A percentile compares a stretch with the other conserved stretches of the same genome.
phyloP scores from a whole-genome alignment of 345 rosid species.

The Boechera stricta region DNA sequence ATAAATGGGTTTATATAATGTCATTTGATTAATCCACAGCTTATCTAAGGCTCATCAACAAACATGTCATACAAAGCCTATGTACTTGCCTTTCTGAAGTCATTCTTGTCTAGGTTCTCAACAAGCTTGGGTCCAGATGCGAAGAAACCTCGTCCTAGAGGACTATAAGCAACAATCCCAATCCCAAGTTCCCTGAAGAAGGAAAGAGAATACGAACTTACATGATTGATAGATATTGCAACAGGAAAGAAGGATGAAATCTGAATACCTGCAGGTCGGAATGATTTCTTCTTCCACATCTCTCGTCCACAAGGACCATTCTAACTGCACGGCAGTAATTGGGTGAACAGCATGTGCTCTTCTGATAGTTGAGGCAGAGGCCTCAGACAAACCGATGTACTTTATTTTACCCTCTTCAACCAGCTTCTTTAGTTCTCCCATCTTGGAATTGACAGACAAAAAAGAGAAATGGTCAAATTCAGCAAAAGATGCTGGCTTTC shows the following conservation, averaged over 20 bases:
- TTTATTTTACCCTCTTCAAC: slow-evolving; percentile 76
- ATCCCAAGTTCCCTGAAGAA: slow-evolving; percentile 70
- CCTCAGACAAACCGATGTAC: slow-evolving; percentile 69
- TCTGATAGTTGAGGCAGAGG: slow-evolving; percentile 73
- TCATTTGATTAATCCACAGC: not conserved
- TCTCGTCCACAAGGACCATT: slow-evolving; percentile 78
- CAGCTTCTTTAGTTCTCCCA: slow-evolving; percentile 70
- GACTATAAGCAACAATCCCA: slow-evolving; percentile 75
- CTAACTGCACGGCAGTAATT: slow-evolving; percentile 65
- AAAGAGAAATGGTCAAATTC: not conserved
- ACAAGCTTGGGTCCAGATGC: slow-evolving; percentile 56
- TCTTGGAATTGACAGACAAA: slow-evolving; percentile 19
- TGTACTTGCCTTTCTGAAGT: slow-evolving; percentile 51
- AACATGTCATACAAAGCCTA: not conserved
- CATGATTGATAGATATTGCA: not conserved
- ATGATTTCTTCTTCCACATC: slow-evolving; percentile 70
- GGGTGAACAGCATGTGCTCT: slow-evolving; percentile 83
- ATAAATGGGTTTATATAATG: not conserved
- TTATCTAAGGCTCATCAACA: not conserved
- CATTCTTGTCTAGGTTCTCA: slow-evolving; percentile 47
- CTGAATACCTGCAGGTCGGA: slow-evolving; percentile 38
- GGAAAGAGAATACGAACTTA: not conserved
- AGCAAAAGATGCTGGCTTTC: not conserved
- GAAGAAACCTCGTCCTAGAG: slow-evolving; percentile 70
- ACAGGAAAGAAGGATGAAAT: not conserved